These are phyloP conservation scores for Brassica carinata DNA, from an alignment of 345 rosid species.

Conservation along the genomic window DNA sequence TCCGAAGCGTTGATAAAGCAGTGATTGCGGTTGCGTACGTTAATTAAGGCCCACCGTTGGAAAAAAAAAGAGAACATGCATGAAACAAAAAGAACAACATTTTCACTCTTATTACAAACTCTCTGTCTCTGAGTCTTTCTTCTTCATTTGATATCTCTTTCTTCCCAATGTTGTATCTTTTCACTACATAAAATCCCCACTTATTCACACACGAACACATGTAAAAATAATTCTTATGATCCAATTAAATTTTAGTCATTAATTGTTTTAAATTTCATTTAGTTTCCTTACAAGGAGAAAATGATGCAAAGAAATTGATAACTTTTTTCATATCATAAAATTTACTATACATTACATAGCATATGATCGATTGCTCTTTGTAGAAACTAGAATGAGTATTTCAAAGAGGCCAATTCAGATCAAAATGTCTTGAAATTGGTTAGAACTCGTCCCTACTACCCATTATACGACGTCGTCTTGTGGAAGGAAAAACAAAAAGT, in stretches of 20 bases:
- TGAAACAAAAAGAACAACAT: constrained; percentile 14
- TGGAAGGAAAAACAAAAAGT: not conserved
- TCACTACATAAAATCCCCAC: constrained; percentile 28
- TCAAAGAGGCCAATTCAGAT: constrained; percentile 37
- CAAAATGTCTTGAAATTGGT: constrained; percentile 31
- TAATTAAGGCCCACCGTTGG: constrained; percentile 33
- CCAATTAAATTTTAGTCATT: not conserved
- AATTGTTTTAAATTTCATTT: not conserved
- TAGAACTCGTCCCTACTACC: not conserved
- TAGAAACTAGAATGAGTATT: constrained; percentile 33
- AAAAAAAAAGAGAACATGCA: constrained; percentile 26
- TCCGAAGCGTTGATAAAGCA: not conserved
- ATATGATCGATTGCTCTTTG: constrained; percentile 36
- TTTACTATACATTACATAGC: constrained; percentile 38
- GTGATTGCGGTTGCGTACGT: not conserved
- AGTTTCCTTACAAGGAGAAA: not conserved
- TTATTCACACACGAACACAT: constrained; percentile 33
- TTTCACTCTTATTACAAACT: not conserved
- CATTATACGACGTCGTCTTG: not conserved
- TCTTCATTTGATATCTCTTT: constrained; percentile 22
- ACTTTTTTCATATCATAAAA: constrained; percentile 13
- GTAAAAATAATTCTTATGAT: not conserved
- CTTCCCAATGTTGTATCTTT: constrained; percentile 30
- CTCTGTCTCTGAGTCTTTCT: not conserved
- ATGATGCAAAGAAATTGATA: constrained; percentile 9